Evolutionary conservation across 257 asterid species (phyloP), one percentile per base, ranked within the genome.

Genomic region (Buddleja alternifolia): DNA sequence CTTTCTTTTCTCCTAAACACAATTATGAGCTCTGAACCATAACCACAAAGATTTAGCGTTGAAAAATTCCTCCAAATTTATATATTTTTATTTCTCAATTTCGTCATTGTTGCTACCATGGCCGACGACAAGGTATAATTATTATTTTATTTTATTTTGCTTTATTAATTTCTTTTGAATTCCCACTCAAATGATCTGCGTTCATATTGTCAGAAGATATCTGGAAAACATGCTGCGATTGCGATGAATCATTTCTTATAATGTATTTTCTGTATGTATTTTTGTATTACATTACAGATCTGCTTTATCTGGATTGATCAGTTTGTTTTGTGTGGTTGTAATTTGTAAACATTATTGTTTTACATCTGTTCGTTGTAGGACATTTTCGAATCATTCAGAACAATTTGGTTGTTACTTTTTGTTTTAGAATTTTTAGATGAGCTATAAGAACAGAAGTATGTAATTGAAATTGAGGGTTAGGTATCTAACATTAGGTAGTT

Each of bases 1-100:
- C 32, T 32, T 60, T 70, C 77, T 69, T 82, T 82, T 78, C 74
- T 79, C 79, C 77, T 79, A 76, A 95, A 86, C 84, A 86, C 95
- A 86, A 80, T 77, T 42, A 81, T 84, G 82, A 81, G 72, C 74
- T 77, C 78, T 77, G 74, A 77, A 75, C 80, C 70, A 39, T 65
- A 54, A 64, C 71, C 80, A 63, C 61, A 61, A 68, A 70, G 60
- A 39, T 44, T 75, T 24, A 42, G 20, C 61, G 56, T 61, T 58
- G 50, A 40, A 57, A 16, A 29, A 15, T 24, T 75, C 37, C 20
- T 51, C 20, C 24, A 9, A 15, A 61, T 14, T 45, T 63, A 36
- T 69, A n/a, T 59, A 41, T 75, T 63, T 73, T 62, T 55, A 48
- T 20, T 51, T 76, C 58, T 50, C 57, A 57, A 20, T 39, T 69